A percentile compares a stretch with the other conserved stretches of the same genome.
Conservation (phyloP, 306 rosid species). For the Cyamopsis tetragonoloba region DNA sequence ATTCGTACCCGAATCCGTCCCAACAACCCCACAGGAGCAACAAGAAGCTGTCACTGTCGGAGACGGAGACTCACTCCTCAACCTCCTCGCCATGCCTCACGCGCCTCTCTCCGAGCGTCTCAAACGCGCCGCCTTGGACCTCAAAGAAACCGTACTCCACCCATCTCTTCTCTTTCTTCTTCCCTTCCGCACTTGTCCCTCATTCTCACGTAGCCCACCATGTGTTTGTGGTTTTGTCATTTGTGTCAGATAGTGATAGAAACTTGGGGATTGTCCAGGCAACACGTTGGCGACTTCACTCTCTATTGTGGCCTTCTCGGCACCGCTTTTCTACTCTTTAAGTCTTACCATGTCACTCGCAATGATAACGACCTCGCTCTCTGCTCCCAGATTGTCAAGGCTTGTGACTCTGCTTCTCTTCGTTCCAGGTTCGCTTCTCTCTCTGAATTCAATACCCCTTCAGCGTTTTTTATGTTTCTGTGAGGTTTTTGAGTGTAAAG, state of each 20-base stretch:
- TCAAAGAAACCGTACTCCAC: conserved; percentile 54
- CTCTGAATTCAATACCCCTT: neutral
- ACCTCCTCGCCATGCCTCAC: conserved; percentile 62
- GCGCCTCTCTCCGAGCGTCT: conserved; percentile 50
- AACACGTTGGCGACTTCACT: conserved; percentile 44
- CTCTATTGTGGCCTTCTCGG: conserved; percentile 75
- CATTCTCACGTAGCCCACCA: conserved; percentile 12
- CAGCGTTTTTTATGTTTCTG: neutral
- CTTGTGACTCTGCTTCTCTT: conserved; percentile 61
- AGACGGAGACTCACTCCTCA: conserved; percentile 35
- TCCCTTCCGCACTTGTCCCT: neutral
- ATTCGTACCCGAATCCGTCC: conserved; percentile 49
- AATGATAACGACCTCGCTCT: conserved; percentile 51
- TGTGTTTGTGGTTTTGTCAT: conserved; percentile 36
- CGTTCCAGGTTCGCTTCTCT: conserved; percentile 39
- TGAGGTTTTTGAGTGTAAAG: neutral
- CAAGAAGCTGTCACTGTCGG: conserved; percentile 28
- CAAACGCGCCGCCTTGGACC: conserved; percentile 76
- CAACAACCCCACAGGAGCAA: conserved; percentile 26
- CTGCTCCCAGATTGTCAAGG: conserved; percentile 58
- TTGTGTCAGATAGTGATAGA: conserved; percentile 55
- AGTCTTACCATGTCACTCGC: conserved; percentile 42
- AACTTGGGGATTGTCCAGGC: conserved; percentile 53
- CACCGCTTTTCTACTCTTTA: conserved; percentile 63
- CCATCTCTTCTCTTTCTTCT: neutral